Percentiles rank a stretch among this genome's conserved stretches.
phyloP scores from a whole-genome alignment of 768 basidiomycete genomes.

The Serendipita vermifera region DNA sequence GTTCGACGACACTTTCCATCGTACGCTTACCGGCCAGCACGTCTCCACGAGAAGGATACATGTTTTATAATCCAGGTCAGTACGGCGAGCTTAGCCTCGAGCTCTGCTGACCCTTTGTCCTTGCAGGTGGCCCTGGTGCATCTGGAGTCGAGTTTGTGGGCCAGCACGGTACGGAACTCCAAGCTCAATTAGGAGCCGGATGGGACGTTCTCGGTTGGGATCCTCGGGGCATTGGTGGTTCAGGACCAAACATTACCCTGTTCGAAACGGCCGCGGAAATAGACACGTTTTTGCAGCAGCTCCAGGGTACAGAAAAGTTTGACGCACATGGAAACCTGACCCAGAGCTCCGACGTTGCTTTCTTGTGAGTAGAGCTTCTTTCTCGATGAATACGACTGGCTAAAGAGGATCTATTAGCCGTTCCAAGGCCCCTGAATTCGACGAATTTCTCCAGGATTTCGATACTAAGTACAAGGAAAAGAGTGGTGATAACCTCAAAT shows the following conservation, averaged over 20 bases:
- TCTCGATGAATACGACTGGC: too few relatives aligned
- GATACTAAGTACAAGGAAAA: too few relatives aligned
- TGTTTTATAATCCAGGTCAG: conserved; percentile 1
- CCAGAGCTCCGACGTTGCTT: neutral
- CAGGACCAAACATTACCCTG: conserved; percentile 1
- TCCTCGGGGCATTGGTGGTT: neutral
- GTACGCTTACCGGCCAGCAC: neutral
- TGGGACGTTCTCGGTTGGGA: neutral
- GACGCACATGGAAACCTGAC: conserved; percentile 3
- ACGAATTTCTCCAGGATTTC: too few relatives aligned
- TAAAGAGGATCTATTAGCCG: too few relatives aligned
- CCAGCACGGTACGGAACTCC: neutral
- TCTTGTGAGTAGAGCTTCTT: neutral
- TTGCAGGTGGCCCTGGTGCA: neutral
- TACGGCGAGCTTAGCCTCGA: neutral
- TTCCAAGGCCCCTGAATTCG: too few relatives aligned
- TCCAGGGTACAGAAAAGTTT: neutral
- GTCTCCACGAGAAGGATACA: neutral
- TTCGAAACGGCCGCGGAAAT: neutral
- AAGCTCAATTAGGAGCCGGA: neutral
- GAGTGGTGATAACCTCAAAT: neutral
- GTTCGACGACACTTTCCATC: neutral
- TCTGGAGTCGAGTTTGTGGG: neutral
- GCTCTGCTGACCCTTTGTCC: neutral
- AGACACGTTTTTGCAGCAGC: neutral